These are phyloP conservation scores for Pseudocercospora fuligena DNA, from an alignment of 2,329 filamentous ascomycete species.

Conservation along the genomic window DNA sequence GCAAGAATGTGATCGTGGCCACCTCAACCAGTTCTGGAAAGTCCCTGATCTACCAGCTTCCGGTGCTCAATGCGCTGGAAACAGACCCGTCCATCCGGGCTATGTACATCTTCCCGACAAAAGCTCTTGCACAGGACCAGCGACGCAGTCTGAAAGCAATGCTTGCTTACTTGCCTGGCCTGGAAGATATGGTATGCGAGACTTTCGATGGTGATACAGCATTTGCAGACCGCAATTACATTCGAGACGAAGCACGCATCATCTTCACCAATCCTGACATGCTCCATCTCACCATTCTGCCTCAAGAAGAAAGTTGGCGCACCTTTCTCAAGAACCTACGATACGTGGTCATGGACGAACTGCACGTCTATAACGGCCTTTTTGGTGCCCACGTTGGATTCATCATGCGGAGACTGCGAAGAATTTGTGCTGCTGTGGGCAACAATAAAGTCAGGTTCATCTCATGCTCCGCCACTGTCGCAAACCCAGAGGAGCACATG, in stretches of 20 bases:
- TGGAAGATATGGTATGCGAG: constrained; percentile 80
- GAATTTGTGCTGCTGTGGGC: constrained; percentile 87
- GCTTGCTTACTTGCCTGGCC: constrained; percentile 75
- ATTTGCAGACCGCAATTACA: constrained; percentile 74
- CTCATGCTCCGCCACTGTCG: constrained; percentile 94
- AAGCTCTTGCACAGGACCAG: constrained; percentile 94
- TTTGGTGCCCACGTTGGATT: constrained; percentile 93
- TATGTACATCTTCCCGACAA: constrained; percentile 98
- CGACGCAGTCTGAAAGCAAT: constrained; percentile 85
- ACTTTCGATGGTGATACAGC: constrained; percentile 96
- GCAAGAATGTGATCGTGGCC: constrained; percentile 85
- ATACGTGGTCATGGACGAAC: constrained; percentile 82
- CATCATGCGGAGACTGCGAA: constrained; percentile 86
- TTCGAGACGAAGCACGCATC: constrained; percentile 86
- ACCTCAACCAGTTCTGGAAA: constrained; percentile 97
- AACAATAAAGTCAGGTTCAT: constrained; percentile 87
- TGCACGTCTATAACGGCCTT: constrained; percentile 95
- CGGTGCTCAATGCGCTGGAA: constrained; percentile 86
- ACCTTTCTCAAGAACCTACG: constrained; percentile 85
- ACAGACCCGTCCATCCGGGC: constrained; percentile 76
- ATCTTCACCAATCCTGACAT: constrained; percentile 99
- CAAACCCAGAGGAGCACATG: constrained; percentile 91
- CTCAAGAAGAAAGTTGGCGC: constrained; percentile 88
- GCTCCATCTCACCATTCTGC: constrained; percentile 91
- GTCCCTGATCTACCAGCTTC: constrained; percentile 96